These are phyloP conservation scores for Vitis rupestris DNA, from an alignment of 164 flowering plant genomes.

Conservation along the genomic window DNA sequence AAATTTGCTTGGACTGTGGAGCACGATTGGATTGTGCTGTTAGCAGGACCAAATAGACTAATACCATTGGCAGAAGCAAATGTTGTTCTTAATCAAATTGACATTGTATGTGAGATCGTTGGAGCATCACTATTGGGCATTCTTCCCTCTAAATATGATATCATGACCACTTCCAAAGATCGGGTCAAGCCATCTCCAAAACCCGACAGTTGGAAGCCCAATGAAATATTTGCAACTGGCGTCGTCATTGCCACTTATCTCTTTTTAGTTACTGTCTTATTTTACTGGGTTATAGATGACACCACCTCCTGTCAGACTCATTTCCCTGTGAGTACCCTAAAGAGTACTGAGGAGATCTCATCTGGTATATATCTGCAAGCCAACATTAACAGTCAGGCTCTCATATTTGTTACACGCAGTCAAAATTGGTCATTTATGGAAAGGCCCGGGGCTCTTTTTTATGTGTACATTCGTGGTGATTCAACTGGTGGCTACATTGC, in stretches of 20 bases:
- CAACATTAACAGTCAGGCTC: too few relatives aligned
- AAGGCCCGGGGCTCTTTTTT: too few relatives aligned
- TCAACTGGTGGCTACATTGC: constrained; percentile 40
- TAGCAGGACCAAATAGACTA: constrained; percentile 87
- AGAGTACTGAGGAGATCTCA: constrained; percentile 49
- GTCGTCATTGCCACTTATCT: constrained; percentile 82
- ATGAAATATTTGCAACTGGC: constrained; percentile 83
- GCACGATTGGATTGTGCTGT: constrained; percentile 98
- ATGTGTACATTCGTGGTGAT: constrained; percentile 37
- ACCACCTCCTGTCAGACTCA: constrained; percentile 71
- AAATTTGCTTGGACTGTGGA: constrained; percentile 95
- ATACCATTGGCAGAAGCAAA: constrained; percentile 95
- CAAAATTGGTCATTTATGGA: too few relatives aligned
- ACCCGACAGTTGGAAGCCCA: constrained; percentile 15
- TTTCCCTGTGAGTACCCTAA: constrained; percentile 49
- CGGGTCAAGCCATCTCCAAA: constrained; percentile 21
- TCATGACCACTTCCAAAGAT: constrained; percentile 78
- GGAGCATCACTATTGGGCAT: constrained; percentile 92
- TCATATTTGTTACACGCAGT: too few relatives aligned
- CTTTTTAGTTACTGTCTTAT: constrained; percentile 74
- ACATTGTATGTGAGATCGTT: constrained; percentile 92
- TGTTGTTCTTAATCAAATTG: constrained; percentile 84
- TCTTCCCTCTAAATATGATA: constrained; percentile 84
- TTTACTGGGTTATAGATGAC: not conserved
- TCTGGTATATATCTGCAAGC: constrained; percentile 72